Conservation (phyloP, 805 yeast species). For the Hanseniaspora meyeri region DNA sequence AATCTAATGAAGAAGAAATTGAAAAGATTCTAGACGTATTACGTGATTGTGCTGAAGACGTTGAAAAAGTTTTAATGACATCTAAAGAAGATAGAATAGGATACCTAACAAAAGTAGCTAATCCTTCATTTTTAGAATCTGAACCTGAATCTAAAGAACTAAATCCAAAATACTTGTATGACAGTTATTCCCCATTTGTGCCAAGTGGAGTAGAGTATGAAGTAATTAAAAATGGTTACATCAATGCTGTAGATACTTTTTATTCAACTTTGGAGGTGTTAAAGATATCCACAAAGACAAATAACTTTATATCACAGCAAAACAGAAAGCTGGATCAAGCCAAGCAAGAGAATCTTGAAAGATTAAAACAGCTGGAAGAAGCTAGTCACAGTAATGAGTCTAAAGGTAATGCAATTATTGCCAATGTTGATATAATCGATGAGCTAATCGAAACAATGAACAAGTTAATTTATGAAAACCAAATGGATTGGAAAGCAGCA, state of each 20-base stretch:
- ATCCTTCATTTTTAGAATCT: slow-evolving; percentile 29
- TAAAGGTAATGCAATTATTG: slow-evolving; percentile 63
- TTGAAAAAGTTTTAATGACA: slow-evolving; percentile 29
- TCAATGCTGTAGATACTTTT: slow-evolving; percentile 67
- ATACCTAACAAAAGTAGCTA: slow-evolving; percentile 49
- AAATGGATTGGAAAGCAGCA: slow-evolving; percentile 89
- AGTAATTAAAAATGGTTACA: slow-evolving; percentile 48
- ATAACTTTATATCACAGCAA: slow-evolving; percentile 66
- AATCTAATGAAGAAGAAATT: slow-evolving; percentile 21
- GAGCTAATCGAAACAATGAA: slow-evolving; percentile 59
- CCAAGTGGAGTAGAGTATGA: slow-evolving; percentile 36
- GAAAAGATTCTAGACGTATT: slow-evolving; percentile 33
- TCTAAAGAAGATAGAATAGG: slow-evolving; percentile 36
- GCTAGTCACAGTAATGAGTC: slow-evolving; percentile 51
- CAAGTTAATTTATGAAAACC: slow-evolving; percentile 49
- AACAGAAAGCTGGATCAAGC: slow-evolving; percentile 64
- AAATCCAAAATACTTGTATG: slow-evolving; percentile 32
- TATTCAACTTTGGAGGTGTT: slow-evolving; percentile 78
- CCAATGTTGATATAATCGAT: slow-evolving; percentile 58
- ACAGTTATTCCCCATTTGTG: slow-evolving; percentile 57
- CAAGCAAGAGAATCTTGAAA: slow-evolving; percentile 54
- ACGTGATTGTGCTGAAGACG: slow-evolving; percentile 35
- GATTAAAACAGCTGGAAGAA: slow-evolving; percentile 50
- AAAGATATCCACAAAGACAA: slow-evolving; percentile 59
- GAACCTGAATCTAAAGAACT: slow-evolving; percentile 33